Conservation (phyloP, 2,329 filamentous ascomycete genomes). For the Alternaria ventricosa region DNA sequence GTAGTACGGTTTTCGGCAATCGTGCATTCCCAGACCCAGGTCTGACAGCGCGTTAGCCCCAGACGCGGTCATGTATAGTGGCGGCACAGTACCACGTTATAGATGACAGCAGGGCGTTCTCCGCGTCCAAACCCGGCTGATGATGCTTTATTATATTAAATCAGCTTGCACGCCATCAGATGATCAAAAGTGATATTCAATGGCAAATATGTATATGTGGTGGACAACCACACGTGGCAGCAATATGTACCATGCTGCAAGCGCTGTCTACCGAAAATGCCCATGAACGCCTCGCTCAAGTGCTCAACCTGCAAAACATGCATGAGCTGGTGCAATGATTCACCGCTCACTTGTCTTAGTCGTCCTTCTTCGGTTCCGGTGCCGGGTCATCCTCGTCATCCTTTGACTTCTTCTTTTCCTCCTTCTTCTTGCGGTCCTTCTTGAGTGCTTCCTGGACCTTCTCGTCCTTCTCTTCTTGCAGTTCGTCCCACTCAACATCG, state of each 20-base stretch:
- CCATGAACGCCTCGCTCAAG: constrained; percentile 14
- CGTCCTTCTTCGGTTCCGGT: constrained; percentile 1
- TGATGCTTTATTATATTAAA: background rate
- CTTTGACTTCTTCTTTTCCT: constrained; percentile 45
- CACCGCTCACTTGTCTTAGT: background rate
- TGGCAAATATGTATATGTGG: background rate
- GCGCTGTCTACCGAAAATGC: background rate
- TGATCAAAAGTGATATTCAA: background rate
- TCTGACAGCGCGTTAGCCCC: background rate
- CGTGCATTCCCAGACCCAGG: background rate
- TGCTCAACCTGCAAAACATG: background rate
- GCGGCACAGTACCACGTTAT: background rate
- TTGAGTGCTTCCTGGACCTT: constrained; percentile 60
- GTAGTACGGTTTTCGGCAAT: constrained; percentile 7
- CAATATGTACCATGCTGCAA: constrained; percentile 2
- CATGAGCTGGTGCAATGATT: background rate
- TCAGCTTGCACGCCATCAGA: background rate
- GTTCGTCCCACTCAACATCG: constrained; percentile 88
- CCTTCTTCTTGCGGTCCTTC: constrained; percentile 53
- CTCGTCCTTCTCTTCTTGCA: constrained; percentile 72
- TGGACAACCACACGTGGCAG: background rate
- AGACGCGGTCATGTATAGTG: background rate
- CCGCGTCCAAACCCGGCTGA: background rate
- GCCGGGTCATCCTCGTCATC: constrained; percentile 41
- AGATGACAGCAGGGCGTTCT: constrained; percentile 1